phyloP scores from a whole-genome alignment of 2,329 filamentous ascomycete genomes.

The Trichoderma arundinaceum region DNA sequence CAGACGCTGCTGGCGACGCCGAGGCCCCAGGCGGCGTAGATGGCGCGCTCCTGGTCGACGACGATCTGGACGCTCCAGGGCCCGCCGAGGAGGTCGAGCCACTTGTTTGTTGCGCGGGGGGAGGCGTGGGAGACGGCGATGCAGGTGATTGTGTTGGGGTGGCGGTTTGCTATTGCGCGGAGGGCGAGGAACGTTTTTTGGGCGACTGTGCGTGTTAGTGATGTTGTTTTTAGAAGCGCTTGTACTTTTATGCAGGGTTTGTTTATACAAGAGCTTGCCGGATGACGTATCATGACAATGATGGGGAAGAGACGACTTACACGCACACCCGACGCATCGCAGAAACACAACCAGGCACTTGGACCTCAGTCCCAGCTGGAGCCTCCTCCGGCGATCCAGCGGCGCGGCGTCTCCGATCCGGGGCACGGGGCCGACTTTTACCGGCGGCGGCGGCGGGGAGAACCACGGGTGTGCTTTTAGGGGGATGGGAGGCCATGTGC shows the following conservation, averaged over 20 bases:
- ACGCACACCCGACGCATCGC: conserved; percentile 60
- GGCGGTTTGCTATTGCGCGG: conserved; percentile 59
- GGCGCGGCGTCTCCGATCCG: conserved; percentile 56
- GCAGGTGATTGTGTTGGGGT: conserved; percentile 56
- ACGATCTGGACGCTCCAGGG: conserved; percentile 62
- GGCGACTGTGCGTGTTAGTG: conserved; percentile 49
- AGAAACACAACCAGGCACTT: conserved; percentile 58
- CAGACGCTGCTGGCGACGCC: conserved; percentile 55
- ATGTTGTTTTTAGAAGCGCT: too few species aligned
- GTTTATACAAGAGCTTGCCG: too few species aligned
- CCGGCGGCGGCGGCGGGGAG: conserved; percentile 56
- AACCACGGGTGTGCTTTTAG: conserved; percentile 61
- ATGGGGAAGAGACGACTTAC: neutral
- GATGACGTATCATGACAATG: too few species aligned
- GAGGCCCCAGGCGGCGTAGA: conserved; percentile 66
- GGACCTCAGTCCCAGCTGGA: conserved; percentile 52
- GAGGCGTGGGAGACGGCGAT: conserved; percentile 66
- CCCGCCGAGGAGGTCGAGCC: conserved; percentile 63
- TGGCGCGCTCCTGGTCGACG: conserved; percentile 60
- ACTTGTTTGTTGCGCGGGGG: conserved; percentile 59
- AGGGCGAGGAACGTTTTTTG: conserved; percentile 63
- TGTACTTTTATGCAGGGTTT: too few species aligned
- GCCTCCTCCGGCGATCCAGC: conserved; percentile 51
- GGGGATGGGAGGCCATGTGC: conserved; percentile 57
- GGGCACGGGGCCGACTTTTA: conserved; percentile 53